Base-by-base conservation (phyloP, 2,329 filamentous ascomycete species). In the Laburnicola sp. region DNA sequence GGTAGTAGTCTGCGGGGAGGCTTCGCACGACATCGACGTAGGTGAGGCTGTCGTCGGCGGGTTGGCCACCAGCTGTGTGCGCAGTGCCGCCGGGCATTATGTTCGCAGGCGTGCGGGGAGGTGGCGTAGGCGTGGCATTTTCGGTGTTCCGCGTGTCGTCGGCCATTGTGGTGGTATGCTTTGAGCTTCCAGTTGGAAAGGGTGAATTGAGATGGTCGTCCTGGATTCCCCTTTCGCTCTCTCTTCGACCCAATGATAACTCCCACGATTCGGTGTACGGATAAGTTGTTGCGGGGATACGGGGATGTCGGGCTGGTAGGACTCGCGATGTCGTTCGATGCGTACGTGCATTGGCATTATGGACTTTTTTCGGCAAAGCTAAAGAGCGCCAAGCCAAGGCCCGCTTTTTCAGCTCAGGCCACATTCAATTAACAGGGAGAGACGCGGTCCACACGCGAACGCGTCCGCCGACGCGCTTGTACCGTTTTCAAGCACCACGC, bases 1-100 rank as follows among this genome's bases (percentile, higher is more conserved):
- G 72, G 57, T 92, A 88, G 64, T 93, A 89, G 34, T 86, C 79
- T 34, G 80, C 68, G 54, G 85, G 85, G 54, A 93, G 85, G 41
- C 80, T 83, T 55, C 84, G 82, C 43, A 92, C 77, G 0, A 84
- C 88, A 36, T 90, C 85, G 32, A 70, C 59, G 43, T 73, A 68
- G 11, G 73, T 71, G n/a, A 86, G 57, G 1, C 55, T 60, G 5
- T 58, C 54, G n/a, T 64, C 62, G 3, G 59, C 50, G 39, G 65
- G 62, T 34, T 64, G 63, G 76, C 80, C 88, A 75, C 77, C 88
- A 7, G 80, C 80, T 73, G 77, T 86, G 76, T 84, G 80, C 56
- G 79, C 77, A 10, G 77, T 80, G 16, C 81, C 81, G 49, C 80
- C 80, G 1, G 83, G 77, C 69, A 86, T 68, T 38, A 63, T 57